phyloP scores from a whole-genome alignment of 768 basidiomycete genomes.

The Polyporus arcularius region DNA sequence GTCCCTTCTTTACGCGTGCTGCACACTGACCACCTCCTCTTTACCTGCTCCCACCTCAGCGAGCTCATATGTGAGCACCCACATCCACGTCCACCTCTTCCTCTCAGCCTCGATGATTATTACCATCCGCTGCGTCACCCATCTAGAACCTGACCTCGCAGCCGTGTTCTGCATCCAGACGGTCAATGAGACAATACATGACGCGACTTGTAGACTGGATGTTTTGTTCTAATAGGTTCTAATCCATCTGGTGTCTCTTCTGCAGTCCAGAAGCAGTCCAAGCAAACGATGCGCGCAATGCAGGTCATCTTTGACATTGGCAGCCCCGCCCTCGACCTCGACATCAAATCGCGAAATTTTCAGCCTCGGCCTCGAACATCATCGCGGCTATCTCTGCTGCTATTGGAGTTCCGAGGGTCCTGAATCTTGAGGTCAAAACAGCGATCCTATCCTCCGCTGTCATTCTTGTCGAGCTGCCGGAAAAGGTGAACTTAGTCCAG shows the following conservation, averaged over 20 bases:
- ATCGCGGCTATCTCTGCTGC: constrained; percentile 34
- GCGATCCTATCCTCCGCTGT: constrained; percentile 39
- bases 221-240: constrained; percentile 25
- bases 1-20: too few species aligned
- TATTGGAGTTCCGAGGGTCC: constrained; percentile 13
- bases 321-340: constrained; percentile 32
- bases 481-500: constrained; percentile 23
- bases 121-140: too few species aligned
- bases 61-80: too few species aligned
- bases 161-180: constrained; percentile 74
- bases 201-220: constrained; percentile 65
- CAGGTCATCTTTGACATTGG: constrained; percentile 62
- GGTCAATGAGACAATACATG: constrained; percentile 76
- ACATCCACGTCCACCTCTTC: too few species aligned
- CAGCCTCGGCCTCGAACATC: constrained; percentile 34
- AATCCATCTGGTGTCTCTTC: not conserved
- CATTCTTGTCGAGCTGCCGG: constrained; percentile 37
- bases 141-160: constrained; percentile 65
- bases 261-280: constrained; percentile 70
- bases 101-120: too few species aligned
- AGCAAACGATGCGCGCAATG: constrained; percentile 61
- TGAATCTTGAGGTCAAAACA: constrained; percentile 32
- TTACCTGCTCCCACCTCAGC: too few species aligned
- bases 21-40: too few species aligned
- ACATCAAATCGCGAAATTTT: not conserved